phyloP scores from a whole-genome alignment of 768 basidiomycete genomes.

The Mycena vitilis region DNA sequence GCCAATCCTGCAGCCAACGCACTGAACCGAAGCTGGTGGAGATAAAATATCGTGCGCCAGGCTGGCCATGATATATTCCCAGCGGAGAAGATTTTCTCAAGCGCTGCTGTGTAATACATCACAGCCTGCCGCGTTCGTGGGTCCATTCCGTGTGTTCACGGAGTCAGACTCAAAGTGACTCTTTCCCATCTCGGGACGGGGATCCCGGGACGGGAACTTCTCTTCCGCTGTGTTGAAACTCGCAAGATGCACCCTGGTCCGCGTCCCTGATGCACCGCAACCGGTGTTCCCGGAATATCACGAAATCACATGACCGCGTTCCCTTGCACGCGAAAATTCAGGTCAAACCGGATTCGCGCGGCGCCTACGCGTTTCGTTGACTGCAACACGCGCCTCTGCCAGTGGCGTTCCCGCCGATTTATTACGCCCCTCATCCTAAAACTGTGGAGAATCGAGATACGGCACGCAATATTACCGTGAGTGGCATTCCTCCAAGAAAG shows the following conservation, averaged over 20 bases:
- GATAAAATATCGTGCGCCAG: too few relatives aligned
- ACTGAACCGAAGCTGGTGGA: too few relatives aligned
- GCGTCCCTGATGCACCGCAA: neutral
- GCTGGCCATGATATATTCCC: too few relatives aligned
- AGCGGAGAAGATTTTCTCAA: too few relatives aligned
- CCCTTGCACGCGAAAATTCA: too few relatives aligned
- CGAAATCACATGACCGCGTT: slow-evolving; percentile 17
- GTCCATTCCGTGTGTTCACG: neutral
- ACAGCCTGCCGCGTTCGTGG: too few relatives aligned
- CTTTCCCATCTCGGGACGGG: too few relatives aligned
- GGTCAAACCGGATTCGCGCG: neutral
- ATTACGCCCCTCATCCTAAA: neutral
- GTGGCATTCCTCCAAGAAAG: neutral
- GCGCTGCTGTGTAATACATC: too few relatives aligned
- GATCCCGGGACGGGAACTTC: neutral
- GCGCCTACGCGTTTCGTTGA: neutral
- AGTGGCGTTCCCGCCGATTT: neutral
- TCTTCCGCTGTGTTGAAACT: neutral
- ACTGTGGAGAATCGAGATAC: neutral
- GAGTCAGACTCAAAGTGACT: neutral
- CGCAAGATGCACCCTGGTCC: too few relatives aligned
- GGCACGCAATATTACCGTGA: slow-evolving; percentile 1
- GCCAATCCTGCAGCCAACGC: too few relatives aligned
- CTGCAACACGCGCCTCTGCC: neutral
- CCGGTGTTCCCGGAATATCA: neutral